Evolutionary conservation across 2,329 filamentous ascomycete species (phyloP), one percentile per base, ranked within the genome.

Genomic region (Arthrobotrys pseudoclavata): DNA sequence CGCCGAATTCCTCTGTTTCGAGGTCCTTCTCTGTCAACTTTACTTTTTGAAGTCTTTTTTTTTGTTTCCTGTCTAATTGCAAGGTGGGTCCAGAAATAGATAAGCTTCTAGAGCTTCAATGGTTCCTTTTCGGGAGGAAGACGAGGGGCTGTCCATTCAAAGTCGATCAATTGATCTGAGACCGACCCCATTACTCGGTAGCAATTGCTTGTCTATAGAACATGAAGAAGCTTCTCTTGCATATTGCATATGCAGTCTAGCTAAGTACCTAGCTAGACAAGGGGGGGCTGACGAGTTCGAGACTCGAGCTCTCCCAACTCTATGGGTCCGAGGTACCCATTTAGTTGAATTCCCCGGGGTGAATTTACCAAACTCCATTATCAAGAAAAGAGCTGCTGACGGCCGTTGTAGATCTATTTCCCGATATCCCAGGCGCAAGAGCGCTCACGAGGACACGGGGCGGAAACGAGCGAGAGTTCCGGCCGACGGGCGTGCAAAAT

Each of bases 341-440:
- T 9, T n/a, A 45, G 42, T 45, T 6, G 42, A 20, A 20, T 37
- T 20, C 52, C 45, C 42, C 15, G 10, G 20, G 37, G 24, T 47
- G 20, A 10, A 15, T 34, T 42, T 42, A 63, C 29, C 31, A 57
- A 37, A 60, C 29, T 45, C 22, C 53, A 47, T 64, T 64, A 72
- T 66, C 60, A 47, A 50, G 18, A 62, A 68, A 57, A 18, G 20
- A 34, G 55, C 69, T 50, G 48, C 50, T 72, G 37, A 61, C 62
- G 40, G 61, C 45, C 15, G 10, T 48, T 42, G 69, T 67, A 67
- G 69, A 74, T 74, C 69, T 67, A n/a, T 74, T 61, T 20, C 69
- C 53, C 9, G 34, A 74, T 67, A 40, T 15, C 10, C 24, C 31
- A 74, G 69, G 62, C 68, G 42, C 24, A 24, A 67, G 48, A 52